These are phyloP conservation scores for Volutella citrinella DNA, from an alignment of 2,329 filamentous ascomycete genomes.

Conservation along the genomic window DNA sequence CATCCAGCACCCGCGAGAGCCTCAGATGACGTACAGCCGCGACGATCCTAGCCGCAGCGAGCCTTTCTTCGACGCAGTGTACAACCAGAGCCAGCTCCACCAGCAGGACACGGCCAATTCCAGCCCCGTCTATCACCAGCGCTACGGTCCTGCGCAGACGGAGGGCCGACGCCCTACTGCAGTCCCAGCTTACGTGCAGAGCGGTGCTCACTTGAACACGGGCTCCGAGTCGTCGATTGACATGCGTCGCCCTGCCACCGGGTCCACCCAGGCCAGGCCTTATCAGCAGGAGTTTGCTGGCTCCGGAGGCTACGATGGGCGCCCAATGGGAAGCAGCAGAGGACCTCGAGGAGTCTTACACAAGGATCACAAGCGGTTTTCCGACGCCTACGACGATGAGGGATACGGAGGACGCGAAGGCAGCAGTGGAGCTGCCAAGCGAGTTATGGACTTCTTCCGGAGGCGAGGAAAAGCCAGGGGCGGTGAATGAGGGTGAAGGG, in stretches of 20 bases:
- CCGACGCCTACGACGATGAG: slow-evolving; percentile 81
- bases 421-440: slow-evolving; percentile 80
- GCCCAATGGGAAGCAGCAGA: slow-evolving; percentile 35
- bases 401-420: slow-evolving; percentile 67
- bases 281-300: slow-evolving; percentile 42
- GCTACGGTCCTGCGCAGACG: slow-evolving; percentile 38
- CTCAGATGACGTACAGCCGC: slow-evolving; percentile 31
- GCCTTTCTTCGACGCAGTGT: slow-evolving; percentile 39
- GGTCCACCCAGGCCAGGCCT: slow-evolving; percentile 35
- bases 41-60: slow-evolving; percentile 34
- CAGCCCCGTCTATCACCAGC: slow-evolving; percentile 39
- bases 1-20: slow-evolving; percentile 43
- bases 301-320: slow-evolving; percentile 41
- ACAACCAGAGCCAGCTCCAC: slow-evolving; percentile 35
- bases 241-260: slow-evolving; percentile 39
- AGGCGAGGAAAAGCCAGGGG: slow-evolving; percentile 75
- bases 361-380: slow-evolving; percentile 85
- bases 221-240: slow-evolving; percentile 56
- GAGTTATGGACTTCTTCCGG: slow-evolving; percentile 98
- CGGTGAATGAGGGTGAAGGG: slow-evolving; percentile 49
- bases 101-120: slow-evolving; percentile 31
- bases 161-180: slow-evolving; percentile 40
- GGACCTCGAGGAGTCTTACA: slow-evolving; percentile 61
- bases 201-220: slow-evolving; percentile 43
- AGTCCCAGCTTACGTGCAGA: slow-evolving; percentile 45